Evolutionary conservation across 78 protist species (phyloP).

Genomic region (Planoprotostelium fungivorum): DNA sequence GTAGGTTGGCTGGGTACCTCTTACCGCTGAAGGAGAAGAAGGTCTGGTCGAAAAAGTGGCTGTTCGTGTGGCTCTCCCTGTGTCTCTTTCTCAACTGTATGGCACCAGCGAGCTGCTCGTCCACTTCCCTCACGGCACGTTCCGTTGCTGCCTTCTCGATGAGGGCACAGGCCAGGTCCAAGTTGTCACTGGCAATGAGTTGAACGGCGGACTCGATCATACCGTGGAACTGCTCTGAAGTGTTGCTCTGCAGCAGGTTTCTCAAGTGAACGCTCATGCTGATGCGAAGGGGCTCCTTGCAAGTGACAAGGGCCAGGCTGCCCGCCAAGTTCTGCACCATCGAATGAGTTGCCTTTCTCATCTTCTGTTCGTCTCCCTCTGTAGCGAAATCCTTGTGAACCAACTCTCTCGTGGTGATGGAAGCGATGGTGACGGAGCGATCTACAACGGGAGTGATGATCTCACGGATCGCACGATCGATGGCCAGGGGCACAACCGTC

Average conservation of each 20-base stretch:
- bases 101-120: constrained; percentile 65
- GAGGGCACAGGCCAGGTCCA: constrained; percentile 81
- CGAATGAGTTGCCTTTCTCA: constrained; percentile 82
- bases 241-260: constrained; percentile 10
- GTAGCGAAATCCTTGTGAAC: constrained; percentile 92
- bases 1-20: constrained; percentile 49
- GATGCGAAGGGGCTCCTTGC: constrained; percentile 90
- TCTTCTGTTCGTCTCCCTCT: constrained; percentile 83
- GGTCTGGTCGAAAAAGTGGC: constrained; percentile 61
- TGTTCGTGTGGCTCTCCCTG: constrained; percentile 44
- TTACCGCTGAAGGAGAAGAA: constrained; percentile 9
- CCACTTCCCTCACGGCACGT: constrained; percentile 72
- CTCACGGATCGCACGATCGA: constrained; percentile 77
- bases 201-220: constrained; percentile 64
- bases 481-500: constrained; percentile 57
- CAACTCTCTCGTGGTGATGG: constrained; percentile 82
- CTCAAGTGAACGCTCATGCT: constrained; percentile 53
- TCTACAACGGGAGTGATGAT: constrained; percentile 90
- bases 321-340: constrained; percentile 92
- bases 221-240: not conserved
- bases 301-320: constrained; percentile 87
- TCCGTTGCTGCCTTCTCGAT: constrained; percentile 88
- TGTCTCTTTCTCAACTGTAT: constrained; percentile 41
- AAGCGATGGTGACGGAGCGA: constrained; percentile 85
- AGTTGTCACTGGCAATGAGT: constrained; percentile 69